Evolutionary conservation across 2,329 filamentous ascomycete genomes (phyloP).

Genomic region (Fusarium vanettenii): DNA sequence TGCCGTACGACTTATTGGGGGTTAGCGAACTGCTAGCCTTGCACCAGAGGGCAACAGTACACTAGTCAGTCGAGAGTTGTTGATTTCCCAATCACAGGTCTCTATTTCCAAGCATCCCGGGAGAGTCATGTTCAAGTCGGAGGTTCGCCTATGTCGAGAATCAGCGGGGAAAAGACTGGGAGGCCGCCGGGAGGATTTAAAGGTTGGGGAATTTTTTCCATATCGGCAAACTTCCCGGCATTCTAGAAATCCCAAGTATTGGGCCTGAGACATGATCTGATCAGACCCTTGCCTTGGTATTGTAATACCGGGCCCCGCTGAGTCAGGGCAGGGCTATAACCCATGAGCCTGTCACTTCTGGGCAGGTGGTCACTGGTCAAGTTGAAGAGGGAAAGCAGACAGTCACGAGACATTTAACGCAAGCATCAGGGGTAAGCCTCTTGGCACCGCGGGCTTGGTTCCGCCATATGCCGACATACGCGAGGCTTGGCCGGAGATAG

Average conservation of each 20-base stretch:
- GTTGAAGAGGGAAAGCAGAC: neutral
- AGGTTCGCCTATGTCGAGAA: neutral
- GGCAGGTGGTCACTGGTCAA: neutral
- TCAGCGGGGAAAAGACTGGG: neutral
- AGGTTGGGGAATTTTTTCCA: neutral
- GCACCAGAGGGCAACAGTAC: neutral
- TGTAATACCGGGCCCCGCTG: neutral
- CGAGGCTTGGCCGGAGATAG: neutral
- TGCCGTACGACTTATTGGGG: neutral
- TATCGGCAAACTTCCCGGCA: neutral
- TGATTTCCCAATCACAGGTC: neutral
- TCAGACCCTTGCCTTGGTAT: neutral
- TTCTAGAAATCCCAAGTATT: neutral
- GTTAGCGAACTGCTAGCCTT: neutral
- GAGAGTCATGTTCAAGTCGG: neutral
- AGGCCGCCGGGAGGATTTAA: neutral
- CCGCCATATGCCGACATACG: neutral
- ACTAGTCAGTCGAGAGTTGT: neutral
- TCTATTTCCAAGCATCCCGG: neutral
- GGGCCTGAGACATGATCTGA: neutral
- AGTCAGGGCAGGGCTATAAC: neutral
- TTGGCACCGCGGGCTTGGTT: neutral
- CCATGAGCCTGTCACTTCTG: neutral
- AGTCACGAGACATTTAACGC: neutral
- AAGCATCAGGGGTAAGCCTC: neutral